Evolutionary conservation across 148 eudicot species (phyloP).

Genomic region (Talinum fruticosum): DNA sequence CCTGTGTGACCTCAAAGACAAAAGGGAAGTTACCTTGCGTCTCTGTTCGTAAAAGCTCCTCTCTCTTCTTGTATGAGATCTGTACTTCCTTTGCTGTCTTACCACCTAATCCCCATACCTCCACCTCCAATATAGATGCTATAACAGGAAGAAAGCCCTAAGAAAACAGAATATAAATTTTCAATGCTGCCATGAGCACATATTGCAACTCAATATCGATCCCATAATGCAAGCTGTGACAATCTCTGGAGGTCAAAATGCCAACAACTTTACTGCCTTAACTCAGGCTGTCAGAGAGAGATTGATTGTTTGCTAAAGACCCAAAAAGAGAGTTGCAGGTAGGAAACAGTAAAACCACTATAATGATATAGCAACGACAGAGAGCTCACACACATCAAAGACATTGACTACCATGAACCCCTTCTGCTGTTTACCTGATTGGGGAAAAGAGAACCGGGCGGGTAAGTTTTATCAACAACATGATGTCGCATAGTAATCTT

Average conservation of each 20-base stretch:
- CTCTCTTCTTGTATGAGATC: conserved; percentile 58
- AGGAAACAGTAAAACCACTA: neutral
- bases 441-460: conserved; percentile 70
- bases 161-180: conserved; percentile 8
- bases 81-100: conserved; percentile 48
- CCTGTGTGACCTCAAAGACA: neutral
- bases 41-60: conserved; percentile 88
- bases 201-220: neutral
- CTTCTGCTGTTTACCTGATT: conserved; percentile 49
- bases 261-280: neutral
- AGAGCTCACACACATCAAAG: neutral
- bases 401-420: neutral
- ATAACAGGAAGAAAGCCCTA: conserved; percentile 77
- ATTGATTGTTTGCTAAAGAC: neutral
- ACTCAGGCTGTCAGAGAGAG: neutral
- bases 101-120: conserved; percentile 91
- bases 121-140: conserved; percentile 63
- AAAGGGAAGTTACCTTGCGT: conserved; percentile 54
- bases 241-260: neutral
- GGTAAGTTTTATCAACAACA: conserved; percentile 86
- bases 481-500: conserved; percentile 70
- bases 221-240: no score
- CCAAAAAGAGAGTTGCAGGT: neutral
- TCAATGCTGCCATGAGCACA: neutral
- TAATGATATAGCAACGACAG: neutral